Percentiles rank a stretch among this genome's conserved stretches.
Conservation (phyloP, 352 stramenopile genomes). For the Phytophthora citricola region DNA sequence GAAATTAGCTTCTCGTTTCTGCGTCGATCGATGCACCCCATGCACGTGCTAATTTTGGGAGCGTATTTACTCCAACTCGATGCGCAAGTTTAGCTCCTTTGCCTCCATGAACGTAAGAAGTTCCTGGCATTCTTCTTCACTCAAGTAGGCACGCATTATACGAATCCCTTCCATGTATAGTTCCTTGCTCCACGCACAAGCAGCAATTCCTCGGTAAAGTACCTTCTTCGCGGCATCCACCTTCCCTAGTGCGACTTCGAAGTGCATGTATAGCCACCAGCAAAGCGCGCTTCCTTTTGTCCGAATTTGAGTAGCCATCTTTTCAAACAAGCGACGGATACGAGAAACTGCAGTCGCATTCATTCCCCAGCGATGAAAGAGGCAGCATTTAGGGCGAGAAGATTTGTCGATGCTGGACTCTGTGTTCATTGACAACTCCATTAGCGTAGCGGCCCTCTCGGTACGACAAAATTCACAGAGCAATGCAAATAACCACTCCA, state of each 20-base stretch:
- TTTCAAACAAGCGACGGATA: conserved; percentile 69
- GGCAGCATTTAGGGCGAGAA: conserved; percentile 49
- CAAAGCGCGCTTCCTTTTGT: conserved; percentile 63
- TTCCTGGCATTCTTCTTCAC: conserved; percentile 62
- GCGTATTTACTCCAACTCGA: conserved; percentile 33
- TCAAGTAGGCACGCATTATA: conserved; percentile 73
- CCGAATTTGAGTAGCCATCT: conserved; percentile 59
- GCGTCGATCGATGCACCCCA: neutral
- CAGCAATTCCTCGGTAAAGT: conserved; percentile 74
- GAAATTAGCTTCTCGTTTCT: conserved; percentile 1
- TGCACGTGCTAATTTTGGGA: conserved; percentile 7
- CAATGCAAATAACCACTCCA: conserved; percentile 82
- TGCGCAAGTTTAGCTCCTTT: conserved; percentile 77
- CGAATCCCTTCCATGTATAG: conserved; percentile 75
- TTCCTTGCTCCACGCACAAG: conserved; percentile 81
- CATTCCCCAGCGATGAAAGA: conserved; percentile 71
- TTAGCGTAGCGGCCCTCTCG: conserved; percentile 45
- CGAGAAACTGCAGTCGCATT: conserved; percentile 62
- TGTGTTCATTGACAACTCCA: conserved; percentile 6
- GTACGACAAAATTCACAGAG: conserved; percentile 68
- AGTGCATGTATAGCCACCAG: conserved; percentile 82
- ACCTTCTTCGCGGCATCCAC: conserved; percentile 74
- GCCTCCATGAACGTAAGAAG: conserved; percentile 70
- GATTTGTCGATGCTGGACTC: conserved; percentile 2
- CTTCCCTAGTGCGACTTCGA: conserved; percentile 76